Conservation (phyloP, 208 protist genomes). For the Trichomonas tenax region DNA sequence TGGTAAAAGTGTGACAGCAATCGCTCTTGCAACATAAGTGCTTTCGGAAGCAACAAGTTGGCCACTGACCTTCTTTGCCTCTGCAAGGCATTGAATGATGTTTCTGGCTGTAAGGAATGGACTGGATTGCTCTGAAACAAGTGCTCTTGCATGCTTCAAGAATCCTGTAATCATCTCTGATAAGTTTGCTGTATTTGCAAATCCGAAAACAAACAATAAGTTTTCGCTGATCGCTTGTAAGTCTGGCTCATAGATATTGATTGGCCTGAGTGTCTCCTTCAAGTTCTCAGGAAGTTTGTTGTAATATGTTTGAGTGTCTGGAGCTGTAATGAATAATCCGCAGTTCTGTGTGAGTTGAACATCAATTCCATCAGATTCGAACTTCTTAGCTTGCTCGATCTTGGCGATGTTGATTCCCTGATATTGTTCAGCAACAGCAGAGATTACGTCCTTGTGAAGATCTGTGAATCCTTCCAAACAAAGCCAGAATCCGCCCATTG, state of each 20-base stretch:
- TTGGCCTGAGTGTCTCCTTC: slow-evolving; percentile 77
- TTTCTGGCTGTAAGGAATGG: not conserved
- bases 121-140: not conserved
- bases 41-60: not conserved
- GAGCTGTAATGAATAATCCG: not conserved
- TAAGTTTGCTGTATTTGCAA: slow-evolving; percentile 71
- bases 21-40: not conserved
- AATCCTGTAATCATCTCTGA: slow-evolving; percentile 87
- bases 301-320: slow-evolving; percentile 42
- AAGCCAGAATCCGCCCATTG: slow-evolving; percentile 82
- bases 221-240: slow-evolving; percentile 90
- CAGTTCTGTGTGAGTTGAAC: not conserved
- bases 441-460: not conserved
- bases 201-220: slow-evolving; percentile 84
- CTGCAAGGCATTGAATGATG: not conserved
- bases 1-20: not conserved
- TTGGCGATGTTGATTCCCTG: not conserved
- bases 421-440: not conserved
- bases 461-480: slow-evolving; percentile 83
- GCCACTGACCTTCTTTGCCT: not conserved
- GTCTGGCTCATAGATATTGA: slow-evolving; percentile 88
- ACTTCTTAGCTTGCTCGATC: not conserved
- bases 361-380: not conserved
- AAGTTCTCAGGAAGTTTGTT: slow-evolving; percentile 92
- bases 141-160: slow-evolving; percentile 86